A percentile compares a stretch with the other conserved stretches of the same genome.
These are phyloP conservation scores for Rhizophagus prolifer DNA, from an alignment of 192 early-diverging fungal genomes.

Conservation along the genomic window DNA sequence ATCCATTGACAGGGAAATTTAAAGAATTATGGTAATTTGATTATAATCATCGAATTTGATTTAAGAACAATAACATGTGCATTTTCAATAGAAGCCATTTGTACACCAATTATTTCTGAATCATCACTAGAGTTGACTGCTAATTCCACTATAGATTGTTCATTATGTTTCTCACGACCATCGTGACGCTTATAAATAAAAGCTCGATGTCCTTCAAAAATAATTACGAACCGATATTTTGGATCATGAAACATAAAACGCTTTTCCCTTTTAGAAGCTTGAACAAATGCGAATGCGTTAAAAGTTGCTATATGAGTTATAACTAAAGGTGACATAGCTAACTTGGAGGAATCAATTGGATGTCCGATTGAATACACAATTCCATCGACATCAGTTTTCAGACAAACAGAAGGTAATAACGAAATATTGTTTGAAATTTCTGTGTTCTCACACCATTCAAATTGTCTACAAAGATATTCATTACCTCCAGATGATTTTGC, in stretches of 20 bases:
- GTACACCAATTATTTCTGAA: constrained; percentile 49
- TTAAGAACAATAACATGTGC: constrained; percentile 43
- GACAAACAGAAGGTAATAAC: constrained; percentile 52
- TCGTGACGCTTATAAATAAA: constrained; percentile 49
- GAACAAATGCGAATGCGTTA: constrained; percentile 70
- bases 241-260: constrained; percentile 63
- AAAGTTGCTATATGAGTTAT: constrained; percentile 59
- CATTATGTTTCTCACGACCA: constrained; percentile 33
- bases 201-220: constrained; percentile 53
- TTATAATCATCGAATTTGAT: not conserved
- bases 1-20: too few species aligned
- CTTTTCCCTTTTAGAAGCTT: constrained; percentile 73
- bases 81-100: constrained; percentile 40
- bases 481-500: constrained; percentile 52
- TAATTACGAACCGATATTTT: constrained; percentile 38
- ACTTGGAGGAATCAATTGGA: not conserved
- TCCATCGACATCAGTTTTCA: constrained; percentile 71
- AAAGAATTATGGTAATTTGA: not conserved
- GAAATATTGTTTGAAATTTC: not conserved
- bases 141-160: constrained; percentile 50
- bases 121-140: constrained; percentile 34
- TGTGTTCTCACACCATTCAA: constrained; percentile 3
- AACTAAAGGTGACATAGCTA: constrained; percentile 24
- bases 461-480: constrained; percentile 62
- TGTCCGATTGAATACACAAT: constrained; percentile 56